These are phyloP conservation scores for Camillea tinctor DNA, from an alignment of 2,329 filamentous ascomycete genomes.

Conservation along the genomic window DNA sequence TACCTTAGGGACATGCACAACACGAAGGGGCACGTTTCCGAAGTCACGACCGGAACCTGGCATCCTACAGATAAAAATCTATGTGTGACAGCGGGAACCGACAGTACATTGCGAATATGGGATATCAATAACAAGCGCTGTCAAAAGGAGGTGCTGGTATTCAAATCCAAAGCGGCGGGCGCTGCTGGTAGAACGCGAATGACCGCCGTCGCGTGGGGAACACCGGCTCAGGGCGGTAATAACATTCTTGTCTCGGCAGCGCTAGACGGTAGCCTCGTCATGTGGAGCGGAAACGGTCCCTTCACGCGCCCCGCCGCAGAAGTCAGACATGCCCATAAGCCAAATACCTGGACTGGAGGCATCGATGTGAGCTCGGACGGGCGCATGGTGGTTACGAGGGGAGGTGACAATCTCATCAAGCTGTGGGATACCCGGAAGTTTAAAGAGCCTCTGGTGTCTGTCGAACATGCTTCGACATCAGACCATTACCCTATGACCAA, in stretches of 20 bases:
- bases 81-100: constrained; percentile 87
- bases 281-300: constrained; percentile 90
- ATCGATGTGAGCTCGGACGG: constrained; percentile 90
- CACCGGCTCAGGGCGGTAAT: constrained; percentile 70
- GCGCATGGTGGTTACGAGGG: constrained; percentile 83
- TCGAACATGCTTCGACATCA: constrained; percentile 78
- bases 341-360: constrained; percentile 87
- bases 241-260: constrained; percentile 80
- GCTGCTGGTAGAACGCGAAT: constrained; percentile 89
- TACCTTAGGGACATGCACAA: constrained; percentile 96
- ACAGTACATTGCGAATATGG: constrained; percentile 96
- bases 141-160: constrained; percentile 91
- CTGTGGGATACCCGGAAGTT: constrained; percentile 97
- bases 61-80: constrained; percentile 81
- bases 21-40: constrained; percentile 93
- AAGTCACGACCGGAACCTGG: constrained; percentile 87
- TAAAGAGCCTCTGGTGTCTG: constrained; percentile 80
- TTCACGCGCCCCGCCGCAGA: constrained; percentile 80
- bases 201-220: constrained; percentile 88
- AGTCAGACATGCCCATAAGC: constrained; percentile 76
- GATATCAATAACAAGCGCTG: constrained; percentile 87
- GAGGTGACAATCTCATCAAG: constrained; percentile 90
- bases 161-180: constrained; percentile 88
- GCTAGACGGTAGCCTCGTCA: constrained; percentile 83
- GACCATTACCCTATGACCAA: constrained; percentile 80